Base-by-base conservation (phyloP, 1,139 yeast species). In the Pichia norvegensis region DNA sequence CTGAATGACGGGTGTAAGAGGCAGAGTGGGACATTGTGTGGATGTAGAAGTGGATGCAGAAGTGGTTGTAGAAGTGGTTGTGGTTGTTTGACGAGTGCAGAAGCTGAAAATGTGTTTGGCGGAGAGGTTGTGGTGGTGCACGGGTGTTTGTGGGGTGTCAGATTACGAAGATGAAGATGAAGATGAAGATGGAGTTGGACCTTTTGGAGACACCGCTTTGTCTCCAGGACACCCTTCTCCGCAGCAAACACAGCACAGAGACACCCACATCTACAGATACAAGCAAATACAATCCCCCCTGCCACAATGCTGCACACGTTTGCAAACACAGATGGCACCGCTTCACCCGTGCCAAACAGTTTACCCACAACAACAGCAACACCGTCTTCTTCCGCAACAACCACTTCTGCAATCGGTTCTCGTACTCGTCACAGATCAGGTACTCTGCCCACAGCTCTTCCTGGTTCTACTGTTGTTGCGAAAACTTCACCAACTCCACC, bases 391-490 rank as follows among this genome's bases (percentile, higher is more conserved):
- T 29, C 48, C n/a, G n/a, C n/a, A n/a, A n/a, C n/a, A n/a, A n/a
- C n/a, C 4, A 33, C 33, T n/a, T 39, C 49, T 7, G 44, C 49
- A 14, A 27, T 50, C 8, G 72, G 72, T 3, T 58, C 64, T 38
- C 58, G 68, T 53, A 60, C 72, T 16, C 66, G 82, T 53, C 70
- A 74, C 50, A 67, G 83, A 55, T 76, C 83, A 4, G 82, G 81
- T 2, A 78, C 83, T 14, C 58, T 74, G 29, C 79, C 80, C 3
- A 69, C 78, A n/a, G 64, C 72, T 2, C n/a, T 36, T 2, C 19
- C 19, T 4, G 4, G 13, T 10, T 31, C 35, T 16, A 16, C 19
- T 16, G 9, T 10, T 31, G 8, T 20, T 9, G 9, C 7, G n/a
- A 16, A 31, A 16, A 31, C 16, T 14, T 27, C 29, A 27, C 29